These are phyloP conservation scores for Aspergillus arachidicola DNA, from an alignment of 2,329 filamentous ascomycete species.

Conservation along the genomic window DNA sequence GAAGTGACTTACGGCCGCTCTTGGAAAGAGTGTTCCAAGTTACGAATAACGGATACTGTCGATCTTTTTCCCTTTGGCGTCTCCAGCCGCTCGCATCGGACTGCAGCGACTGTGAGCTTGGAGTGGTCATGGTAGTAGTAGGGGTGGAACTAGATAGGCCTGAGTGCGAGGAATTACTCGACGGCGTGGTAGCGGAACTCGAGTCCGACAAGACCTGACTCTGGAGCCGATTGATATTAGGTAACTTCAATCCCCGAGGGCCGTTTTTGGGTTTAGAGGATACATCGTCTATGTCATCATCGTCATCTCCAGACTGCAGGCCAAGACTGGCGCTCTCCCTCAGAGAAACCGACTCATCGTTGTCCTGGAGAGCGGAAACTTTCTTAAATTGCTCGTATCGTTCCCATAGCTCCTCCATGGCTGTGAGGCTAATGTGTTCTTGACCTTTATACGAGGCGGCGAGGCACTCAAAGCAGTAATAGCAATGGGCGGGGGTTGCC, in stretches of 20 bases:
- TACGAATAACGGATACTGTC: constrained; percentile 79
- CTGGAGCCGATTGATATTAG: constrained; percentile 38
- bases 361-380: constrained; percentile 37
- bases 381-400: constrained; percentile 49
- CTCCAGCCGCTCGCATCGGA: constrained; percentile 20
- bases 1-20: constrained; percentile 66
- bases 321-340: constrained; percentile 13
- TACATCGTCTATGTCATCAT: constrained; percentile 33
- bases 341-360: constrained; percentile 21
- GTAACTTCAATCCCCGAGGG: constrained; percentile 31
- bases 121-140: constrained; percentile 44
- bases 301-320: constrained; percentile 29
- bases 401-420: constrained; percentile 71
- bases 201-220: constrained; percentile 40
- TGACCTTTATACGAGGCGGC: constrained; percentile 73
- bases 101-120: constrained; percentile 46
- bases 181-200: constrained; percentile 42
- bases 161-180: constrained; percentile 52
- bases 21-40: constrained; percentile 82
- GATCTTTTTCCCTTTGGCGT: constrained; percentile 38
- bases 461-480: constrained; percentile 90
- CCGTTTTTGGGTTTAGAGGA: constrained; percentile 14
- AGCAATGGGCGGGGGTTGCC: constrained; percentile 84
- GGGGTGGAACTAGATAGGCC: constrained; percentile 42
- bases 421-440: constrained; percentile 65